Evolutionary conservation across 1,284 basidiomycete species (phyloP), one percentile per base, ranked within the genome.

Genomic region (Clitocybe nebularis): DNA sequence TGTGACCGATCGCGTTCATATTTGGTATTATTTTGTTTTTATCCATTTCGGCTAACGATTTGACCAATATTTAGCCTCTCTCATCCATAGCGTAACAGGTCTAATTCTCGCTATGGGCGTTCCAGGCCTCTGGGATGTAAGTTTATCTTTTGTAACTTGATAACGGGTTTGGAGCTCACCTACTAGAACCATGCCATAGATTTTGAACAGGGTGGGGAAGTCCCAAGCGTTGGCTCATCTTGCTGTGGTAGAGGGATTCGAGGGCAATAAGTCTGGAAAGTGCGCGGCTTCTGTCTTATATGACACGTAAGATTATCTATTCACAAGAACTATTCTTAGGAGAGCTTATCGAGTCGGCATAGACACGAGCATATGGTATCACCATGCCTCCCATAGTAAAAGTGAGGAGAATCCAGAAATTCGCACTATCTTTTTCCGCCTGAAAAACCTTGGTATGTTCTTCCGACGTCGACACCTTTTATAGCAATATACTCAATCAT

Each of bases 311-410:
- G n/a, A n/a, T n/a, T n/a, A n/a, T n/a, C n/a, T n/a, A n/a, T n/a
- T n/a, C n/a, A n/a, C n/a, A n/a, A n/a, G n/a, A n/a, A n/a, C n/a
- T n/a, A n/a, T n/a, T 19, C 64, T 72, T 21, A 74, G 84, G 8
- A 86, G 84, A 4, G n/a, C n/a, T n/a, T 81, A 79, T 47, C 75
- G 86, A 14, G 66, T 89, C 17, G 86, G 86, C 4, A 84, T 89
- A 33, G 87, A 89, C 53, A 84, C 86, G 6, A 85, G 81, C 29
- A 88, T 89, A 43, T 89, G 86, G 86, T 86, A 89, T 56, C 87
- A 81, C 50, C 86, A 89, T 48, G 83, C 85, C 0, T 73, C 81
- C 28, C 78, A 84, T 50, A 83, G 84, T 5, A 71, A 66, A 41
- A 84, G 87, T 53, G 86, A 87, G 13, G 85, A 89, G 58, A 89